A percentile compares a stretch with the other conserved stretches of the same genome.
Evolutionary conservation across 176 grass and related monocot species (phyloP).

Genomic region (Echinochloa phyllopogon): DNA sequence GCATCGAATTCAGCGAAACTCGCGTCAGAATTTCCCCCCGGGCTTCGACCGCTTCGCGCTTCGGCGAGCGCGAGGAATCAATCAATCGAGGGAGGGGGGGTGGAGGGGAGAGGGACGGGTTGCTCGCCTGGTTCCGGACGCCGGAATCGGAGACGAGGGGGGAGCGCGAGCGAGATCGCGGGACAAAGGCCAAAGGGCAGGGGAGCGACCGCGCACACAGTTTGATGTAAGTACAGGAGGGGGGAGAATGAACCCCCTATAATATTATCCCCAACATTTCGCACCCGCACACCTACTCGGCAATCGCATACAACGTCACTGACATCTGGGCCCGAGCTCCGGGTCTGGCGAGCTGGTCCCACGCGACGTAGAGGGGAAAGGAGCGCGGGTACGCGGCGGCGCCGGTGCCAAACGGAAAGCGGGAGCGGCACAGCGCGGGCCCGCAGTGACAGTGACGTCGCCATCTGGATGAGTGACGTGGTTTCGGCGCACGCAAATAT

Average conservation of each 20-base stretch:
- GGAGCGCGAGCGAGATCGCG: constrained; percentile 21
- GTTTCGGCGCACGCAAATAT: constrained; percentile 23
- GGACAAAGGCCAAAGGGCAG: neutral
- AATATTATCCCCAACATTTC: neutral
- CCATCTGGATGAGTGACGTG: constrained; percentile 36
- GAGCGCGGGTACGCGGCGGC: accelerated
- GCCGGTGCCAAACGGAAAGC: neutral
- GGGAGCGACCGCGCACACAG: constrained; percentile 11
- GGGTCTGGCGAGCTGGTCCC: accelerated
- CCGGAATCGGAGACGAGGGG: constrained; percentile 33
- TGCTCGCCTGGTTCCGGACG: neutral
- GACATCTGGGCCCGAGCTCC: accelerated
- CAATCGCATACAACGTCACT: accelerated
- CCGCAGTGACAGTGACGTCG: constrained; percentile 29
- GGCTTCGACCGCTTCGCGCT: no score
- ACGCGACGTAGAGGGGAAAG: neutral
- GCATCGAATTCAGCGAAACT: constrained; percentile 25
- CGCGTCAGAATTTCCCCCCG: constrained; percentile 27
- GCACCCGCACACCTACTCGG: neutral
- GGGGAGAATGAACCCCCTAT: constrained; percentile 12
- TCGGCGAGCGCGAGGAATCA: neutral
- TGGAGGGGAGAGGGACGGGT: neutral
- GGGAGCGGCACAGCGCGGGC: neutral
- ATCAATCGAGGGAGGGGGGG: neutral
- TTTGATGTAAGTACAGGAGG: neutral